Conservation (phyloP, 768 basidiomycete species). For the Termitomyces sp. region DNA sequence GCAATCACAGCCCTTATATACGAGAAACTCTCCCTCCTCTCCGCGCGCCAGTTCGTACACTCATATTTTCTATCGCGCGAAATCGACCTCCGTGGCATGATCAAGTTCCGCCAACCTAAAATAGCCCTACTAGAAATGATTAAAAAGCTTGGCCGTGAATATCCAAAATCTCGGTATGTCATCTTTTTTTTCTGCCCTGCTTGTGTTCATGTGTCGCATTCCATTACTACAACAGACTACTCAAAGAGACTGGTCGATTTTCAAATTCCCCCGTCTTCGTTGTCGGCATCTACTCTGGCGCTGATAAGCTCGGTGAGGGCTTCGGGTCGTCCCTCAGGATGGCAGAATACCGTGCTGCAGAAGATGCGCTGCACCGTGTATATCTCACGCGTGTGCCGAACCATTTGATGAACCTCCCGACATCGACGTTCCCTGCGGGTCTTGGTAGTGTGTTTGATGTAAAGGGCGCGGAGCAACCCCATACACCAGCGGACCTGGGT, state of each 20-base stretch:
- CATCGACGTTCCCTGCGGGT: slow-evolving; percentile 62
- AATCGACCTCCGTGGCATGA: slow-evolving; percentile 71
- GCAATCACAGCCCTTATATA: slow-evolving; percentile 87
- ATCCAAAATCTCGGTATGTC: slow-evolving; percentile 61
- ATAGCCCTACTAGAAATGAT: slow-evolving; percentile 71
- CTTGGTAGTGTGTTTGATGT: slow-evolving; percentile 47
- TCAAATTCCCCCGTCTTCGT: slow-evolving; percentile 90
- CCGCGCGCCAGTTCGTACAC: slow-evolving; percentile 87
- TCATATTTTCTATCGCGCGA: slow-evolving; percentile 84
- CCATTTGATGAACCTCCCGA: slow-evolving; percentile 63
- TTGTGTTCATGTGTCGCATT: not conserved
- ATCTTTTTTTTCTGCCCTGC: not conserved
- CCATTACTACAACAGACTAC: slow-evolving; percentile 45
- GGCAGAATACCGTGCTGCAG: slow-evolving; percentile 91
- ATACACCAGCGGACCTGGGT: slow-evolving; percentile 50
- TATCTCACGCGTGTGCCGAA: slow-evolving; percentile 78
- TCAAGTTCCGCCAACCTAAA: slow-evolving; percentile 83
- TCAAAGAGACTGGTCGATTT: slow-evolving; percentile 90
- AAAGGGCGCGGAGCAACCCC: slow-evolving; percentile 37
- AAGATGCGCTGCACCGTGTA: slow-evolving; percentile 77
- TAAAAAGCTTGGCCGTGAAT: slow-evolving; percentile 58
- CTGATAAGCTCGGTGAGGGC: slow-evolving; percentile 87
- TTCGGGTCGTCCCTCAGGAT: slow-evolving; percentile 90
- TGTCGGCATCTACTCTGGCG: slow-evolving; percentile 88
- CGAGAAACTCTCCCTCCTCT: slow-evolving; percentile 77